Evolutionary conservation across 441 rosid genomes (phyloP).

Genomic region (Syzygium malaccense): DNA sequence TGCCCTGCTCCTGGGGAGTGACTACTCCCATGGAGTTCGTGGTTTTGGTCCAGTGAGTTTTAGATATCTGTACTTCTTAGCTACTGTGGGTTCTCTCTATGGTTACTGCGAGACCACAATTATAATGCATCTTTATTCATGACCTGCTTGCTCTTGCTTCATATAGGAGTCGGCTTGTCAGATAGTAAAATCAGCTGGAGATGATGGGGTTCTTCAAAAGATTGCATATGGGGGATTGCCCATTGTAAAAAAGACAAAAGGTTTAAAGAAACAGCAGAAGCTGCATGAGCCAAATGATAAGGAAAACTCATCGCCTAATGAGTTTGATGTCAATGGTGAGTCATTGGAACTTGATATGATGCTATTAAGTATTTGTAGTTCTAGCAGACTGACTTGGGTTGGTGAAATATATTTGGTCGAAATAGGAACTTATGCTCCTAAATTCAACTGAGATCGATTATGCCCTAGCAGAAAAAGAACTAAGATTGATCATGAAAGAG

Average conservation of each 20-base stretch:
- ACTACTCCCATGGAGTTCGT: conserved; percentile 75
- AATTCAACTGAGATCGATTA: not conserved
- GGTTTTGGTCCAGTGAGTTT: conserved; percentile 76
- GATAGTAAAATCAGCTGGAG: conserved; percentile 66
- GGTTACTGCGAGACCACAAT: not conserved
- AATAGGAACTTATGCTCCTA: not conserved
- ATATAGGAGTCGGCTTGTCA: conserved; percentile 72
- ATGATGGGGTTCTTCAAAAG: conserved; percentile 48
- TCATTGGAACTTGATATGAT: conserved; percentile 3
- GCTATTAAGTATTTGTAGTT: not conserved
- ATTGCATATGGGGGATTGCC: conserved; percentile 48
- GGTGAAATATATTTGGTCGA: not conserved
- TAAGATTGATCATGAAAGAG: not conserved
- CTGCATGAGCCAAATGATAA: conserved; percentile 18
- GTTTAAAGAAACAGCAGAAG: conserved; percentile 35
- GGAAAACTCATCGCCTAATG: conserved; percentile 14
- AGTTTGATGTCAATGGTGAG: conserved; percentile 31
- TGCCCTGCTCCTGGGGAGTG: conserved; percentile 89
- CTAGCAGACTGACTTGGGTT: not conserved
- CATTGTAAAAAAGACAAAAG: conserved; percentile 40
- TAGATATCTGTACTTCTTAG: conserved; percentile 10
- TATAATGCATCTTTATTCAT: not conserved
- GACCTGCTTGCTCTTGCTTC: not conserved
- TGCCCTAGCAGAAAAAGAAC: not conserved
- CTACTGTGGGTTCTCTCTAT: not conserved